These are phyloP conservation scores for Fusarium miscanthi DNA, from an alignment of 2,329 filamentous ascomycete species.

Conservation along the genomic window DNA sequence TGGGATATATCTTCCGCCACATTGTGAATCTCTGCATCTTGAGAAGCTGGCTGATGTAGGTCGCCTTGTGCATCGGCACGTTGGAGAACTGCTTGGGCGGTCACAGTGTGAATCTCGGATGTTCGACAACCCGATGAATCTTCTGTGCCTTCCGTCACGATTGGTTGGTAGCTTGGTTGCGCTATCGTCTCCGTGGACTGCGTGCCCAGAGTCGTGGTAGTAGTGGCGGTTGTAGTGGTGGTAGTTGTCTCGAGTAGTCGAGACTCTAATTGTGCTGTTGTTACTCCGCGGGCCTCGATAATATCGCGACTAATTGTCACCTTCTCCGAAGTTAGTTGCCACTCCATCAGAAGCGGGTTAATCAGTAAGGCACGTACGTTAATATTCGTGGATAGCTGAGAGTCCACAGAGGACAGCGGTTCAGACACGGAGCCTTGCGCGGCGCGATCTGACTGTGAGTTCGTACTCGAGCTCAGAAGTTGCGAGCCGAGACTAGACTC, in stretches of 20 bases:
- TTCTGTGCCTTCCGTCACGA: background rate
- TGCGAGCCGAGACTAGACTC: conserved; percentile 15
- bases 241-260: conserved; percentile 1
- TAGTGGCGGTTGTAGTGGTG: background rate
- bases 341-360: background rate
- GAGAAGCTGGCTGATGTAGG: conserved; percentile 7
- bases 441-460: background rate
- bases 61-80: conserved; percentile 3
- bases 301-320: conserved; percentile 21
- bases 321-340: conserved; percentile 43
- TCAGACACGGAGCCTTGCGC: background rate
- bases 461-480: background rate
- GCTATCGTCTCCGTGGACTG: background rate
- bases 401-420: conserved; percentile 1
- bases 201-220: background rate
- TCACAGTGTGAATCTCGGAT: background rate
- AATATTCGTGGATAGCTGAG: conserved; percentile 5
- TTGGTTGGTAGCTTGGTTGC: background rate
- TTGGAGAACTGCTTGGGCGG: background rate
- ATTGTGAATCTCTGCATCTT: conserved; percentile 25
- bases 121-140: background rate
- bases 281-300: conserved; percentile 3
- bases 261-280: conserved; percentile 3
- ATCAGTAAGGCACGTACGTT: conserved; percentile 31
- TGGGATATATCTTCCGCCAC: conserved; percentile 14